phyloP scores from a whole-genome alignment of 768 basidiomycete genomes.

The Phlebiopsis gigantea region DNA sequence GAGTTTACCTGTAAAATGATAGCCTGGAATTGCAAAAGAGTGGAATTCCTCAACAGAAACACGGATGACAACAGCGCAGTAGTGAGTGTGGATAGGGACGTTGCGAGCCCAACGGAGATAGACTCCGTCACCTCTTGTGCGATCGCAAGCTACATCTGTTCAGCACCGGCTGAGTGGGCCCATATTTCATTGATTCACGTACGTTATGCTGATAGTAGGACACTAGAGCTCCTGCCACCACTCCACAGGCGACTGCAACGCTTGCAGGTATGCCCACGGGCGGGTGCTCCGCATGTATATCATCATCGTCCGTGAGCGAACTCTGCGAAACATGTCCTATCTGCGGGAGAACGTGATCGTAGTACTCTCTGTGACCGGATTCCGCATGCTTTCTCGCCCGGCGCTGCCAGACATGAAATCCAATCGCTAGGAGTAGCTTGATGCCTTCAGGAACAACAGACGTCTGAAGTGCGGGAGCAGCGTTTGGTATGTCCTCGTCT shows the following conservation, averaged over 20 bases:
- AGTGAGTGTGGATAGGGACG: conserved; percentile 20
- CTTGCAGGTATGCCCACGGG: not conserved
- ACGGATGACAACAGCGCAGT: conserved; percentile 18
- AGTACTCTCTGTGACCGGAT: not conserved
- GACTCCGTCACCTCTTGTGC: not conserved
- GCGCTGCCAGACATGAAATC: conserved; percentile 1
- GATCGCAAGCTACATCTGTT: not conserved
- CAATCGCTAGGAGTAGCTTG: not conserved
- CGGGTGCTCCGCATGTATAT: not conserved
- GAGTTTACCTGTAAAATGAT: conserved; percentile 30
- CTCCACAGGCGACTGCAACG: not conserved
- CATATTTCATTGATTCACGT: not conserved
- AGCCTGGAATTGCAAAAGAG: conserved; percentile 27
- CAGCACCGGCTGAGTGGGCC: not conserved
- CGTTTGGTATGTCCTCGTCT: not conserved
- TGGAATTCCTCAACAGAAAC: conserved; percentile 18
- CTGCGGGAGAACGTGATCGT: not conserved
- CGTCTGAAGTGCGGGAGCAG: not conserved
- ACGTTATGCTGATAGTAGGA: conserved; percentile 5
- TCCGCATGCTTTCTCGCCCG: not conserved
- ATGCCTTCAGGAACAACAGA: conserved; percentile 1
- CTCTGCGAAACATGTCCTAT: not conserved
- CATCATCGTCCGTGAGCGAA: not conserved
- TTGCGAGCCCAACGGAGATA: conserved; percentile 20
- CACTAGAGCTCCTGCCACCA: conserved; percentile 2